A percentile compares a stretch with the other conserved stretches of the same genome.
phyloP scores from a whole-genome alignment of 306 rosid genomes.

The Acacia acuminata region DNA sequence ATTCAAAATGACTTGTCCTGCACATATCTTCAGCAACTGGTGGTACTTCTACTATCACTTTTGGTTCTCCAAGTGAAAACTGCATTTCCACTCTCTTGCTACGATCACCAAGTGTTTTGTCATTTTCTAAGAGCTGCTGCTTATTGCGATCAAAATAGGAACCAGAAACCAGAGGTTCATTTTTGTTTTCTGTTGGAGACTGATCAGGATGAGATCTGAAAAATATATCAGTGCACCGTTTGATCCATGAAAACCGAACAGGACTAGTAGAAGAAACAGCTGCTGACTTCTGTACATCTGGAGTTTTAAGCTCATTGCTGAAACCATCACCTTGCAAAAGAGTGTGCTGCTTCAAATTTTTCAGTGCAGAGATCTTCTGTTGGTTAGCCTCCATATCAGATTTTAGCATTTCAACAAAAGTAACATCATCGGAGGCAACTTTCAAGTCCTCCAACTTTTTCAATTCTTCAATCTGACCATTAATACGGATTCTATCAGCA shows the following conservation, averaged over 20 bases:
- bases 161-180: constrained; percentile 33
- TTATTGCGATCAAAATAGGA: constrained; percentile 35
- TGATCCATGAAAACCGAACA: constrained; percentile 74
- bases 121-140: constrained; percentile 36
- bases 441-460: constrained; percentile 70
- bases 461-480: constrained; percentile 69
- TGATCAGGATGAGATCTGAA: constrained; percentile 68
- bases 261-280: constrained; percentile 51
- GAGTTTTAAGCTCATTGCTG: constrained; percentile 52
- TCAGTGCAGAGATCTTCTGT: constrained; percentile 49
- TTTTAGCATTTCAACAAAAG: constrained; percentile 51
- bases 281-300: constrained; percentile 43
- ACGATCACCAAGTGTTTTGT: constrained; percentile 34
- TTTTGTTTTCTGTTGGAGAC: constrained; percentile 32
- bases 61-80: constrained; percentile 69
- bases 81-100: constrained; percentile 43
- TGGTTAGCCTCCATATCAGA: constrained; percentile 56
- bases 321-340: constrained; percentile 27
- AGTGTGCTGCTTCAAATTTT: constrained; percentile 43
- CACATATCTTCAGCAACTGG: constrained; percentile 37
- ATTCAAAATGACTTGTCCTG: constrained; percentile 37
- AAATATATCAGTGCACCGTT: constrained; percentile 68
- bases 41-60: constrained; percentile 87
- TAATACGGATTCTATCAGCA: constrained; percentile 75
- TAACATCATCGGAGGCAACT: constrained; percentile 61